These are phyloP conservation scores for Ormosia semicastrata DNA, from an alignment of 306 rosid genomes.

Conservation along the genomic window DNA sequence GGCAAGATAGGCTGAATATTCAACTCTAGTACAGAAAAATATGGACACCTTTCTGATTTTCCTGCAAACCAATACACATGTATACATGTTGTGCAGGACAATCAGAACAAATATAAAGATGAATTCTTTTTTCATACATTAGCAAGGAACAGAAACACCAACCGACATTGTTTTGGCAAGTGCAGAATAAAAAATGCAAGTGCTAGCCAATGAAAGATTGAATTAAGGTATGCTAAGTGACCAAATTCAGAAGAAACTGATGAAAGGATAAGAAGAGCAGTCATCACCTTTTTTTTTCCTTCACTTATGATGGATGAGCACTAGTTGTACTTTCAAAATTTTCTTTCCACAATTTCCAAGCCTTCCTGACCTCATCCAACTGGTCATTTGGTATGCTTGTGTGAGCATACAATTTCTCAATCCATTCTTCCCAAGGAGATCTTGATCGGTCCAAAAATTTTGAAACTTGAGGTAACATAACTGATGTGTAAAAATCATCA, in stretches of 20 bases:
- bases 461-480: slow-evolving; percentile 68
- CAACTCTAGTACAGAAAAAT: background rate
- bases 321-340: slow-evolving; percentile 19
- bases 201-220: slow-evolving; percentile 17
- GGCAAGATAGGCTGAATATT: background rate
- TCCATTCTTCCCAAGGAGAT: slow-evolving; percentile 84
- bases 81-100: background rate
- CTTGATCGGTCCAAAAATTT: slow-evolving; percentile 61
- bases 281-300: slow-evolving; percentile 24
- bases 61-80: background rate
- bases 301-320: slow-evolving; percentile 25
- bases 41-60: background rate
- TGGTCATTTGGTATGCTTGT: slow-evolving; percentile 68
- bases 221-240: background rate
- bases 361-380: slow-evolving; percentile 64
- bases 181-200: background rate
- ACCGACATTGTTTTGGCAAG: background rate
- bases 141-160: background rate
- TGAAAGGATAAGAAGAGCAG: background rate
- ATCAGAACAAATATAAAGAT: background rate
- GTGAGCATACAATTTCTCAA: slow-evolving; percentile 65
- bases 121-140: background rate
- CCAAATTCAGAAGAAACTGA: slow-evolving; percentile 13
- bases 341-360: slow-evolving; percentile 67
- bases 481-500: slow-evolving; percentile 63